Evolutionary conservation across 2,329 filamentous ascomycete genomes (phyloP), one percentile per base, ranked within the genome.

Genomic region (Cytospora mali): DNA sequence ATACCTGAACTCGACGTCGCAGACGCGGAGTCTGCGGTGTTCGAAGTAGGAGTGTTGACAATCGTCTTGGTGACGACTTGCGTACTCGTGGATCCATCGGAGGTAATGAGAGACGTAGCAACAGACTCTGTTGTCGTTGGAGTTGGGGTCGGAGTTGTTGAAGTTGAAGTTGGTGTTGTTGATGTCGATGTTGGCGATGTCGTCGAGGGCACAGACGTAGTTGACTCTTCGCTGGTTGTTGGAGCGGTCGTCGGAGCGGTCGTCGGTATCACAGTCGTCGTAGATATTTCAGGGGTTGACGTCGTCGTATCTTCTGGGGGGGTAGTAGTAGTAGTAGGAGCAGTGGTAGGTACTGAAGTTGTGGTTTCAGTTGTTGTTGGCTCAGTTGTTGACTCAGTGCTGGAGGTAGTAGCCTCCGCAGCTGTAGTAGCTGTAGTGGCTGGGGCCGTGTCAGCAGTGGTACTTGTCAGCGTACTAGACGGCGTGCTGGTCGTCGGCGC

Each of bases 401-500:
- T 21, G 31, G 2, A 2, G n/a, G 60, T 52, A 18, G 63, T 53
- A 11, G 60, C 49, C 50, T 28, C 55, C 18, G 29, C 31, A 61
- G 53, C 14, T n/a, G 54, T 50, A 4, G 59, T 31, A 50, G 54
- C 61, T 64, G 49, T 53, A 50, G 64, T 52, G 46, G 62, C 58
- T 49, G 64, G n/a, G 29, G 51, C 54, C 31, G 62, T 61, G 64
- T 66, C 55, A 66, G 64, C 62, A 66, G 58, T 21, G 46, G 62
- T 50, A 62, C 64, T 64, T 53, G 60, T 62, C 39, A 62, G 23
- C 35, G 63, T 54, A n/a, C 53, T 62, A 29, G 31, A 55, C 60
- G 60, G 60, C 60, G 63, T 53, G 33, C 57, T 31, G 50, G 48
- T 51, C 49, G 48, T 51, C 49, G 62, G 42, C 42, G 27, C 29